Conservation (phyloP, 352 stramenopile genomes). For the Blastocystis sp. region DNA sequence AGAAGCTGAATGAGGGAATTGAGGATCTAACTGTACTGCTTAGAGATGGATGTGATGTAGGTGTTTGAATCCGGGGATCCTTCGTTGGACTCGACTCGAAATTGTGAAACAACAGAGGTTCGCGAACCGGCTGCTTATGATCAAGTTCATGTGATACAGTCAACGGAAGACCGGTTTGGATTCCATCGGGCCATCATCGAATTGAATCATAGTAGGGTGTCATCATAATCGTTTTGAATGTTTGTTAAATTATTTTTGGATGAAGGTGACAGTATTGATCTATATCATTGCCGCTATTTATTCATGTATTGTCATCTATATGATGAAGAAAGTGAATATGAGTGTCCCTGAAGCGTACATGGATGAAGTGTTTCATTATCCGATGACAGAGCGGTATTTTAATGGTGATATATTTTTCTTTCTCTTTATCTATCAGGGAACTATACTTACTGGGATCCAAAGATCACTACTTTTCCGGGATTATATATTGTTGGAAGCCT, state of each 20-base stretch:
- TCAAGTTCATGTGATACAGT: constrained; percentile 13
- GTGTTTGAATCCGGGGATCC: constrained; percentile 4
- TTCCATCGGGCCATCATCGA: not conserved
- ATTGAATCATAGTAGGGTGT: not conserved
- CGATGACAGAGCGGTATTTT: constrained; percentile 76
- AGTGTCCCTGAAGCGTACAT: not conserved
- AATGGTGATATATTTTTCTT: constrained; percentile 69
- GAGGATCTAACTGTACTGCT: not conserved
- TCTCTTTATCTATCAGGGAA: not conserved
- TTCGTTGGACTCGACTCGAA: not conserved
- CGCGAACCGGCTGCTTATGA: not conserved
- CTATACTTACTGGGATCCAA: constrained; percentile 71
- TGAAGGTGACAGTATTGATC: not conserved
- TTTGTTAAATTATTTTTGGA: not conserved
- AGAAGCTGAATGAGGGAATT: constrained; percentile 37
- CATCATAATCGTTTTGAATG: not conserved
- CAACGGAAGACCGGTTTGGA: constrained; percentile 14
- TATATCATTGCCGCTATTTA: not conserved
- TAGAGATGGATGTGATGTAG: not conserved
- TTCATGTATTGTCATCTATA: not conserved
- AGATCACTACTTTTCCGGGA: constrained; percentile 80
- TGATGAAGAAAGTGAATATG: not conserved
- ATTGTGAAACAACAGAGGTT: not conserved
- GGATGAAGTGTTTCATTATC: constrained; percentile 79
- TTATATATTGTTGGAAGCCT: constrained; percentile 72